Conservation (phyloP, 331 rosid species). For the Rhamnella rubrinervis region DNA sequence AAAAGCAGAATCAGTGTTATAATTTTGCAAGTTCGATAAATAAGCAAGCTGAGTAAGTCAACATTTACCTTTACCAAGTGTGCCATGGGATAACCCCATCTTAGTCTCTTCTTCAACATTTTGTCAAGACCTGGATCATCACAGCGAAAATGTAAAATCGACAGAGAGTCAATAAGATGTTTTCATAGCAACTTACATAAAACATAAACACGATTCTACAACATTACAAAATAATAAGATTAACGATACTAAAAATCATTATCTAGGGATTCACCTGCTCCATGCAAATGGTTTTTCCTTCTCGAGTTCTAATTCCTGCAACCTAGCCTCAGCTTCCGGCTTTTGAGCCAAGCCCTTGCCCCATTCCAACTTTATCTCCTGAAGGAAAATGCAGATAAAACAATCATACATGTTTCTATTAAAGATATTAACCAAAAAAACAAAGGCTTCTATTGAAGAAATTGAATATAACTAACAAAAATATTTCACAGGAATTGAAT, state of each 20-base stretch:
- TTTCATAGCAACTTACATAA: not conserved
- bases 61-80: constrained; percentile 79
- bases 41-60: not conserved
- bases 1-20: constrained; percentile 11
- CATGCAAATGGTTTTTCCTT: constrained; percentile 88
- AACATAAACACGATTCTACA: not conserved
- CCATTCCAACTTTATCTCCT: constrained; percentile 90
- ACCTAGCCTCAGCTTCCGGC: constrained; percentile 78
- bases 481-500: not conserved
- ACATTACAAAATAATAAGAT: not conserved
- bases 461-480: not conserved
- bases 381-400: constrained; percentile 2
- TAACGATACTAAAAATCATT: not conserved
- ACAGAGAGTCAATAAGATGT: not conserved
- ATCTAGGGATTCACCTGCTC: constrained; percentile 51
- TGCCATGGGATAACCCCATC: constrained; percentile 99
- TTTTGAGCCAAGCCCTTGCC: constrained; percentile 95
- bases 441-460: not conserved
- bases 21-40: not conserved
- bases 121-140: constrained; percentile 86
- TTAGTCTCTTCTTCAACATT: constrained; percentile 56
- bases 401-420: not conserved
- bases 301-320: constrained; percentile 79
- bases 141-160: constrained; percentile 40
- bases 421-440: not conserved